phyloP scores from a whole-genome alignment of 2,329 filamentous ascomycete genomes.

The Ramularia collo-cygni region DNA sequence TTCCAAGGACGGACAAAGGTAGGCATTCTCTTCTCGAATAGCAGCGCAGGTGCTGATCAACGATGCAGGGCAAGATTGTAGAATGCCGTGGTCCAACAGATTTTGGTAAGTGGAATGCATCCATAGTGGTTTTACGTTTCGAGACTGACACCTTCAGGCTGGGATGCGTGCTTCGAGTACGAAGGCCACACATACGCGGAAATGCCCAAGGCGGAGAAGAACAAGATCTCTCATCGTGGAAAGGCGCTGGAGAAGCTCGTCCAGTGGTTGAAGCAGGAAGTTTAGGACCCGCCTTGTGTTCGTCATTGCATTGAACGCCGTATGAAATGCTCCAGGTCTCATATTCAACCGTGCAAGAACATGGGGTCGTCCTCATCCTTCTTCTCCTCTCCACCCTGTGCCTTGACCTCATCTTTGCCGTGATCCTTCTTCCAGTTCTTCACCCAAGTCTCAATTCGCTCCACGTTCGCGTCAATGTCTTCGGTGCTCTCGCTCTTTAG shows the following conservation, averaged over 20 bases:
- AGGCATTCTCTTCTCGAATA: slow-evolving; percentile 25
- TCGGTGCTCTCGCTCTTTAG: slow-evolving; percentile 72
- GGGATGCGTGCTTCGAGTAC: slow-evolving; percentile 95
- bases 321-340: not conserved
- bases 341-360: slow-evolving; percentile 30
- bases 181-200: slow-evolving; percentile 89
- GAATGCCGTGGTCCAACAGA: slow-evolving; percentile 68
- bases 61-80: slow-evolving; percentile 66
- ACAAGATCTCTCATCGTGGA: slow-evolving; percentile 83
- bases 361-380: slow-evolving; percentile 30
- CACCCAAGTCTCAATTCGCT: slow-evolving; percentile 75
- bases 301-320: not conserved
- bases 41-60: slow-evolving; percentile 8
- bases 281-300: slow-evolving; percentile 8
- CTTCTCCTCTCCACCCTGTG: slow-evolving; percentile 18
- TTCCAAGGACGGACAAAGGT: slow-evolving; percentile 88
- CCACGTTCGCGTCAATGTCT: slow-evolving; percentile 83
- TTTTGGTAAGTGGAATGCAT: slow-evolving; percentile 65
- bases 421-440: slow-evolving; percentile 72
- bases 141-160: slow-evolving; percentile 52
- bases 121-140: not conserved
- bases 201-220: slow-evolving; percentile 85
- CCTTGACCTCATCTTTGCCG: slow-evolving; percentile 27
- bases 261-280: slow-evolving; percentile 53
- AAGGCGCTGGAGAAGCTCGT: slow-evolving; percentile 83